Conservation (phyloP, 2,329 filamentous ascomycete species). For the Penicillium brevicompactum region DNA sequence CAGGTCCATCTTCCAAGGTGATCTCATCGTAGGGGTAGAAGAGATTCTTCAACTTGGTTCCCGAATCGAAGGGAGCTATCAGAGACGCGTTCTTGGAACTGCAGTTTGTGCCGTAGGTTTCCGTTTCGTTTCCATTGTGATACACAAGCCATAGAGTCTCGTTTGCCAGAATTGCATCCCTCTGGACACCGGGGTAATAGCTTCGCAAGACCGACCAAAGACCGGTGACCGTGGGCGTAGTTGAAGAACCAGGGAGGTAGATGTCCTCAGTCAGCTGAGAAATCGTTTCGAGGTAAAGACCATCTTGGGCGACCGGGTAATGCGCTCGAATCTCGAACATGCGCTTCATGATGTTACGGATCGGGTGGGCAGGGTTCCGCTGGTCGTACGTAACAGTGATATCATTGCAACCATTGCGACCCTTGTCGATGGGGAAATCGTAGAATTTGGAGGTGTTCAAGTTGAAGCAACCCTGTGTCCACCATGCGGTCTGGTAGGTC, state of each 20-base stretch:
- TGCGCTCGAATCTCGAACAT: slow-evolving; percentile 63
- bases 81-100: slow-evolving; percentile 46
- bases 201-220: slow-evolving; percentile 64
- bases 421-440: slow-evolving; percentile 58
- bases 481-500: slow-evolving; percentile 63
- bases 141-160: slow-evolving; percentile 50
- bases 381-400: slow-evolving; percentile 61
- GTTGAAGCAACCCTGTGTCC: slow-evolving; percentile 64
- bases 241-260: slow-evolving; percentile 55
- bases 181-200: slow-evolving; percentile 52
- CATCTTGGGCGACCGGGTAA: slow-evolving; percentile 63
- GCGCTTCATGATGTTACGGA: slow-evolving; percentile 62
- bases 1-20: slow-evolving; percentile 49
- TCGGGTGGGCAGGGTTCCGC: slow-evolving; percentile 62
- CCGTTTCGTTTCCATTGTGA: slow-evolving; percentile 50
- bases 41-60: slow-evolving; percentile 62
- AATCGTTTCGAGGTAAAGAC: slow-evolving; percentile 55
- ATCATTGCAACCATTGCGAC: slow-evolving; percentile 58
- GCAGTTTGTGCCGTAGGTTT: slow-evolving; percentile 58
- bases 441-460: slow-evolving; percentile 60
- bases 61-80: slow-evolving; percentile 57
- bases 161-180: slow-evolving; percentile 44
- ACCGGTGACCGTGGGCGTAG: slow-evolving; percentile 56
- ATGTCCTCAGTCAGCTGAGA: slow-evolving; percentile 58
- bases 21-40: slow-evolving; percentile 63